Conservation (phyloP, 371 early-diverging fungal species). For the Mortierella sp. region DNA sequence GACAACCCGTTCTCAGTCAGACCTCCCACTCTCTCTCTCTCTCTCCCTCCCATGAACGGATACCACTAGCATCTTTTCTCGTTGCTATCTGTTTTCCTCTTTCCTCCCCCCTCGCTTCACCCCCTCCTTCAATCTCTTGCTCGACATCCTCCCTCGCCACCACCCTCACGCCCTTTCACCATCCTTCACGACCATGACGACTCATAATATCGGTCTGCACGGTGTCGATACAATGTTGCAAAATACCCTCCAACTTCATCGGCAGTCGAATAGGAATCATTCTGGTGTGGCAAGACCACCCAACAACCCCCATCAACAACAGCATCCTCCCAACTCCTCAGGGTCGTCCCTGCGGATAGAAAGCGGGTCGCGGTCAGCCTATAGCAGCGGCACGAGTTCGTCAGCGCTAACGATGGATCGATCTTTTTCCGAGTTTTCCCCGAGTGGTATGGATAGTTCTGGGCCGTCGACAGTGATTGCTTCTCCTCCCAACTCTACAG, state of each 20-base stretch:
- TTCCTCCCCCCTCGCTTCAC: not conserved
- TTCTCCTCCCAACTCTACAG: conserved; percentile 3
- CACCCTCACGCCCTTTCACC: conserved; percentile 1
- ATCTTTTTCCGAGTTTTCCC: not conserved
- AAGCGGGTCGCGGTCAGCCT: not conserved
- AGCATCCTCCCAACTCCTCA: conserved; percentile 1
- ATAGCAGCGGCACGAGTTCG: not conserved
- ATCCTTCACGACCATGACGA: conserved; percentile 12
- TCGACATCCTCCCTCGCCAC: not conserved
- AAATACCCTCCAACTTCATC: conserved; percentile 28
- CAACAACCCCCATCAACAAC: conserved; percentile 8
- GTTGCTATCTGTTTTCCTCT: not conserved
- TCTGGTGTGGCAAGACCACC: conserved; percentile 4
- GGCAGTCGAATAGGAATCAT: conserved; percentile 12
- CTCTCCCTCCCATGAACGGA: conserved; percentile 2
- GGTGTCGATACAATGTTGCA: conserved; percentile 27
- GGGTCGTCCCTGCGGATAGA: not conserved
- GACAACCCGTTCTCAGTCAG: conserved; percentile 1
- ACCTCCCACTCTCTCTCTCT: conserved; percentile 1
- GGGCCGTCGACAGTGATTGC: not conserved
- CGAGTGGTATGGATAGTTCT: conserved; percentile 7
- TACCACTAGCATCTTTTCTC: conserved; percentile 1
- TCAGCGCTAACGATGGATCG: not conserved
- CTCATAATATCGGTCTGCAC: conserved; percentile 19
- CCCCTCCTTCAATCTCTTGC: not conserved